Evolutionary conservation across 768 basidiomycete species (phyloP).

Genomic region (Lentinula sp.): DNA sequence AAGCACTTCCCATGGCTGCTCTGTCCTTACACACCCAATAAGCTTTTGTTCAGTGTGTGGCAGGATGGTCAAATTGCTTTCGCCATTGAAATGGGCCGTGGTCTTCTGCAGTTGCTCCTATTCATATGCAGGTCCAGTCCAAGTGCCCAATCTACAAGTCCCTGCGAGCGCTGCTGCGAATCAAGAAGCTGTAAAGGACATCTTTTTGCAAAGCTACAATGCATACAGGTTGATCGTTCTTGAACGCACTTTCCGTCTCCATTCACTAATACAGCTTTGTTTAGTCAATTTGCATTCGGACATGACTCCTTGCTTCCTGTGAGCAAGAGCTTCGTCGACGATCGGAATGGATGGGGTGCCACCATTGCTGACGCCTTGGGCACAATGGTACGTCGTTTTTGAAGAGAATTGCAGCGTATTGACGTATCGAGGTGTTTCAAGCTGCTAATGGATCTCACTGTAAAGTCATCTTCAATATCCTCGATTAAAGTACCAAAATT

Average conservation of each 20-base stretch:
- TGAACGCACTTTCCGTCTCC: neutral
- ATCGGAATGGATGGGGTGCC: constrained; percentile 10
- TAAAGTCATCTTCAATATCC: constrained; percentile 5
- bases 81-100: neutral
- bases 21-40: neutral
- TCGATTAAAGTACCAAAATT: neutral
- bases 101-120: neutral
- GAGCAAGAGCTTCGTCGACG: constrained; percentile 8
- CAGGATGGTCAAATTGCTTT: constrained; percentile 1
- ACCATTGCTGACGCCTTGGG: constrained; percentile 35
- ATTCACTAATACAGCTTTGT: neutral
- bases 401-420: neutral
- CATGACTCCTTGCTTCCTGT: constrained; percentile 33
- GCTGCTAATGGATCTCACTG: constrained; percentile 37
- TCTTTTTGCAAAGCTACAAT: constrained; percentile 35
- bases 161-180: constrained; percentile 28
- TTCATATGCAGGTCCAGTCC: constrained; percentile 21
- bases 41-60: neutral
- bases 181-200: constrained; percentile 26
- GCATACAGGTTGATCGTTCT: constrained; percentile 34
- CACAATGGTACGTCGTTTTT: constrained; percentile 34
- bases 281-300: constrained; percentile 39
- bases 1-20: neutral
- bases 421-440: constrained; percentile 11
- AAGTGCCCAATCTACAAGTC: constrained; percentile 27